Conservation (phyloP, 1,139 yeast genomes). For the Scheffersomyces illinoinensis region DNA sequence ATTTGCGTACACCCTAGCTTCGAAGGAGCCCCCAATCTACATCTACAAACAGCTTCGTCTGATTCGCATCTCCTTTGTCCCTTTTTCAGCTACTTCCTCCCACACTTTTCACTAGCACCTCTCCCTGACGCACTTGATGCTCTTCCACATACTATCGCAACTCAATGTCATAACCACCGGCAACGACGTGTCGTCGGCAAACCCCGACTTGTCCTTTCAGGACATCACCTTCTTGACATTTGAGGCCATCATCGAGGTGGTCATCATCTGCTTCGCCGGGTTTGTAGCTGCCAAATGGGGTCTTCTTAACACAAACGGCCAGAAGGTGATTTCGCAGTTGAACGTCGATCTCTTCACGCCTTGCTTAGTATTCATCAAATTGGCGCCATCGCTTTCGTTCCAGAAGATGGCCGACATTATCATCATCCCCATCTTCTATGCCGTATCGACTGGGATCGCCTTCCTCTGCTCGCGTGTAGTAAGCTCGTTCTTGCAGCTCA, state of each 20-base stretch:
- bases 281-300: slow-evolving; percentile 66
- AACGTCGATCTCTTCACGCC: slow-evolving; percentile 85
- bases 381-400: slow-evolving; percentile 72
- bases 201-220: slow-evolving; percentile 42
- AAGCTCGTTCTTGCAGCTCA: slow-evolving; percentile 49
- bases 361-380: slow-evolving; percentile 75
- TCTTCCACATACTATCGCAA: not conserved
- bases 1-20: not conserved
- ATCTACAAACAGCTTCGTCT: not conserved
- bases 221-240: slow-evolving; percentile 66
- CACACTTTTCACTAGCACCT: not conserved
- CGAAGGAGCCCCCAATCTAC: not conserved
- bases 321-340: slow-evolving; percentile 62
- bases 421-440: slow-evolving; percentile 72
- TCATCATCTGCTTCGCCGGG: slow-evolving; percentile 71
- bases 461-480: slow-evolving; percentile 53
- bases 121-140: not conserved
- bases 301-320: slow-evolving; percentile 59
- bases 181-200: not conserved
- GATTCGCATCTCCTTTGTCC: not conserved
- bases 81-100: not conserved
- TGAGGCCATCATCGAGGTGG: slow-evolving; percentile 79
- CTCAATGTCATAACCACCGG: not conserved
- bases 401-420: slow-evolving; percentile 68
- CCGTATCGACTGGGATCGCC: slow-evolving; percentile 63